Evolutionary conservation across 2,329 filamentous ascomycete species (phyloP), one percentile per base, ranked within the genome.

Genomic region (Microascus cirrosus): DNA sequence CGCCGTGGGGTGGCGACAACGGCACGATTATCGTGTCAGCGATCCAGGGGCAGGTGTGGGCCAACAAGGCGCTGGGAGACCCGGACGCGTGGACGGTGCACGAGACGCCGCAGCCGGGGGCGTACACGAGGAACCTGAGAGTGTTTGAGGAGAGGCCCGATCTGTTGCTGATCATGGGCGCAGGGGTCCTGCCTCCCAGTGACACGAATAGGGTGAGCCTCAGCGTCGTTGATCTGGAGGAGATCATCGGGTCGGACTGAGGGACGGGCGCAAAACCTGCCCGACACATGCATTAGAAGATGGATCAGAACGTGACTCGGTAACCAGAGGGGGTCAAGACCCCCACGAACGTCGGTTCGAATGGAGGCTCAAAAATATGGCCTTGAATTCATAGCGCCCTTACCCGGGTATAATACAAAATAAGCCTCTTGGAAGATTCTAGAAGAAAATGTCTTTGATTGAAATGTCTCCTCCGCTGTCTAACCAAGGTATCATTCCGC

Each of bases 1-100:
- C 68, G 15, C 65, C 73, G 7, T 65, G 68, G 35, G 75, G 75
- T 34, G 73, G 75, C n/a, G 63, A 63, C 57, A 73, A 77, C 62
- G 75, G 75, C 15, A 77, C 74, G 12, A 71, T 77, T 55, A 61
- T 77, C 42, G 70, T 77, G 22, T 74, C 68, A 59, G 72, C 71
- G 12, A 69, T 69, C 48, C 64, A 66, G 60, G 61, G 64, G 22
- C 68, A 73, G 55, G 66, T 78, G 32, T 78, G 72, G 59, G 69
- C 70, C 35, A 78, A 78, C 66, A 69, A 69, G 58, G 67, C 65
- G 58, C 66, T 74, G 24, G 73, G 73, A 50, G 70, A 69, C 35
- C 65, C 65, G 1, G 64, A 63, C 50, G 67, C 67, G 58, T 77
- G 72, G 73, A 68, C 68, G 60, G 66, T 65, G 57, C 70, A 67